A percentile compares a stretch with the other conserved stretches of the same genome.
Conservation (phyloP, 352 stramenopile species). For the Phytophthora ramorum region DNA sequence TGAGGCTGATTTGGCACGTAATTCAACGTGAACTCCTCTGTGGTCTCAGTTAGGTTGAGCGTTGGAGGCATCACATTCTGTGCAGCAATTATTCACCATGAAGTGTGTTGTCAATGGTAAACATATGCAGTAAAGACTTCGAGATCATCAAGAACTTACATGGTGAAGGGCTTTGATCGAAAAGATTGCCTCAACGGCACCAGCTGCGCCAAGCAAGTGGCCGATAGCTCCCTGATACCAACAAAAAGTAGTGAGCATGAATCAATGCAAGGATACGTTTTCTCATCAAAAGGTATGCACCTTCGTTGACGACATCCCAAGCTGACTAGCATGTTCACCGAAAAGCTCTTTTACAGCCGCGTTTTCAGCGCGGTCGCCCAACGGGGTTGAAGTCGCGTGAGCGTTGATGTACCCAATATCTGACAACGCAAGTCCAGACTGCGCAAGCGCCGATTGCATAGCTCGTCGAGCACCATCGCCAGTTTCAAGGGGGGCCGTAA, state of each 20-base stretch:
- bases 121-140: too few relatives aligned
- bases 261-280: neutral
- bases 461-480: slow-evolving; percentile 78
- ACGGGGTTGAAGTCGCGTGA: slow-evolving; percentile 98
- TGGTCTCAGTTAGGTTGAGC: slow-evolving; percentile 90
- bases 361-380: slow-evolving; percentile 96
- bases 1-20: slow-evolving; percentile 78
- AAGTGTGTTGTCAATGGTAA: neutral
- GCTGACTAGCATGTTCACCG: slow-evolving; percentile 49
- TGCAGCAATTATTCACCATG: slow-evolving; percentile 1
- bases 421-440: slow-evolving; percentile 74
- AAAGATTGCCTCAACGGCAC: slow-evolving; percentile 96
- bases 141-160: slow-evolving; percentile 39
- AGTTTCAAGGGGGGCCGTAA: slow-evolving; percentile 74
- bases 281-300: slow-evolving; percentile 21
- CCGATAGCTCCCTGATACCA: slow-evolving; percentile 84
- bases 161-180: slow-evolving; percentile 93
- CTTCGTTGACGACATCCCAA: slow-evolving; percentile 88
- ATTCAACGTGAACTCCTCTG: slow-evolving; percentile 85
- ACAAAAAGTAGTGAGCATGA: neutral
- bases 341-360: slow-evolving; percentile 91
- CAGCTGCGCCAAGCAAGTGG: slow-evolving; percentile 96
- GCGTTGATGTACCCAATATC: slow-evolving; percentile 98
- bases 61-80: slow-evolving; percentile 94
- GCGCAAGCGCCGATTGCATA: slow-evolving; percentile 92